Conservation (phyloP, 2,329 filamentous ascomycete species). For the Colletotrichum sublineola region DNA sequence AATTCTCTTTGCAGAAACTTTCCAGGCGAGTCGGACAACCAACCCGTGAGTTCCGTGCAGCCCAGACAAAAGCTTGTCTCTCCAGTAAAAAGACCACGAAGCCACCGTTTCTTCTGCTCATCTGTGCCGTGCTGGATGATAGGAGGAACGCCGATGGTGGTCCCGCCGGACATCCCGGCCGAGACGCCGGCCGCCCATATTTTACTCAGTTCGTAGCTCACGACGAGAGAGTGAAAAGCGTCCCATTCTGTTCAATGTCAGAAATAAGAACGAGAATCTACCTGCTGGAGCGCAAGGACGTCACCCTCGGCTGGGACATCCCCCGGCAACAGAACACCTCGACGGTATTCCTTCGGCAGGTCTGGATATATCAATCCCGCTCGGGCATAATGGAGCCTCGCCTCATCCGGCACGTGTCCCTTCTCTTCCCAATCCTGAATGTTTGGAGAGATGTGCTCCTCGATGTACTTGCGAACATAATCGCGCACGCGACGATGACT, state of each 20-base stretch:
- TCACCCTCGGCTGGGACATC: neutral
- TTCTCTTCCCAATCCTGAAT: constrained; percentile 75
- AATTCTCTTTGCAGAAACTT: too few species aligned
- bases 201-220: constrained; percentile 67
- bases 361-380: constrained; percentile 55
- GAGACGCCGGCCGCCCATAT: constrained; percentile 66
- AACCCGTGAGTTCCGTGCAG: constrained; percentile 72
- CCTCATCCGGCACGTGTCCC: constrained; percentile 62
- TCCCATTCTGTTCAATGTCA: constrained; percentile 64
- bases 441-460: constrained; percentile 68
- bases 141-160: constrained; percentile 73
- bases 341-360: constrained; percentile 51
- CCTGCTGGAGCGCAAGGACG: constrained; percentile 41
- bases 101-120: constrained; percentile 70
- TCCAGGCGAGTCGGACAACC: constrained; percentile 49
- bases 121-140: constrained; percentile 72
- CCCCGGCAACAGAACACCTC: neutral
- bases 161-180: constrained; percentile 69
- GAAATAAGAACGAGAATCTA: constrained; percentile 43
- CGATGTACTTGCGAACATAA: constrained; percentile 69
- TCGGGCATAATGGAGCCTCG: constrained; percentile 52
- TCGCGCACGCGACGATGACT: constrained; percentile 70
- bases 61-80: constrained; percentile 73
- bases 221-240: constrained; percentile 67
- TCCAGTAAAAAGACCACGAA: constrained; percentile 69